Base-by-base conservation (phyloP, 2,329 filamentous ascomycete species). In the Cryphonectria radicalis region DNA sequence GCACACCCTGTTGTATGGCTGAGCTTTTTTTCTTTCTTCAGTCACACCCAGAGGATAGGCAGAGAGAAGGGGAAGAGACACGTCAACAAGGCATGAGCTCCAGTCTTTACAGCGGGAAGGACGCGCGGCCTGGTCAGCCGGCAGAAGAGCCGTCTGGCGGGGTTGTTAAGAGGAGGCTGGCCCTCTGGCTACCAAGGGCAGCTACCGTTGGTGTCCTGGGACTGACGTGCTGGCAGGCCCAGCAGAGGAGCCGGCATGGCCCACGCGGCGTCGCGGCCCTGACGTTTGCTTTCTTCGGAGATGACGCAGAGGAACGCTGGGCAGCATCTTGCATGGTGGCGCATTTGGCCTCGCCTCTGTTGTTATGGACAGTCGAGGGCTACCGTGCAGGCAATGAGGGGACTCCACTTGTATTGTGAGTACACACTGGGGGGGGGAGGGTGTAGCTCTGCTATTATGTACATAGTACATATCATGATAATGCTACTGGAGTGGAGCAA, bases 311-410 rank as follows among this genome's bases (percentile, higher is more conserved):
- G n/a, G 43, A 43, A 7, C 71, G 68, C 28, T 64, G 17, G 13
- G 43, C 42, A 8, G 69, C 66, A 19, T 35, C 46, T 4, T 68
- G 60, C 25, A 43, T 64, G 17, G 66, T 67, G 19, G 60, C 32
- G 28, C 69, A 68, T 50, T 22, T 69, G 66, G 46, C 62, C 42
- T 71, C 71, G 50, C 71, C 71, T n/a, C 25, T 71, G 17, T 50
- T 73, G 46, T 66, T 73, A 50, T 71, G 71, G 71, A 71, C 71
- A 14, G 19, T 71, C 13, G 71, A 73, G 50, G 59, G 57, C 5
- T 63, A 55, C n/a, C 69, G 69, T 4, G 17, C 3, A 19, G 62
- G 35, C 17, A 55, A 46, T 17, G 35, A 40, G 11, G 55, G 32
- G 37, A 59, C 37, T n/a, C 53, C 40, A 8, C 37, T 65, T 10